These are phyloP conservation scores for Penicillium sp. DNA, from an alignment of 2,329 filamentous ascomycete genomes.

Conservation along the genomic window DNA sequence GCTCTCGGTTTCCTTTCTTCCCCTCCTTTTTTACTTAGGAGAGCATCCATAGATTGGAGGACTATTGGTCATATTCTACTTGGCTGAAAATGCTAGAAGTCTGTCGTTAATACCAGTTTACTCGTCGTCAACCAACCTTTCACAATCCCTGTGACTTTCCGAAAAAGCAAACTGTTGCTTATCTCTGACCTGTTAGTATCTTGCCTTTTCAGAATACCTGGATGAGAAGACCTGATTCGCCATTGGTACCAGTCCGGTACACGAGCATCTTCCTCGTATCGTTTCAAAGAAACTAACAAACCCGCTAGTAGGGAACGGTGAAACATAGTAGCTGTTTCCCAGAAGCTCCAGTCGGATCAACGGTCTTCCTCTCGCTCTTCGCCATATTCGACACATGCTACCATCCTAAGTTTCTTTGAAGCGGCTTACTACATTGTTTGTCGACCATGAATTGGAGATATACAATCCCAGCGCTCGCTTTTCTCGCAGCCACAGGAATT, in stretches of 20 bases:
- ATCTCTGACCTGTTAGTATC: neutral
- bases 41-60: neutral
- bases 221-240: neutral
- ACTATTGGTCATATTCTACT: neutral
- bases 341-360: neutral
- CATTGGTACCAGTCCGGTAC: neutral
- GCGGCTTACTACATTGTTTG: conserved; percentile 7
- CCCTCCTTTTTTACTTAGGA: neutral
- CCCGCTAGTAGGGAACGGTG: neutral
- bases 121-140: neutral
- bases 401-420: conserved; percentile 12
- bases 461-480: conserved; percentile 26
- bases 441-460: conserved; percentile 35
- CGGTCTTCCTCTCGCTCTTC: no score
- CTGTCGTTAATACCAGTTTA: neutral
- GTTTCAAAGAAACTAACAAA: neutral
- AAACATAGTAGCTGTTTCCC: neutral
- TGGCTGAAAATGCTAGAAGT: neutral
- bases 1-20: neutral
- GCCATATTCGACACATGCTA: conserved; percentile 21
- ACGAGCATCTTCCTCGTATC: neutral
- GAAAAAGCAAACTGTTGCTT: neutral
- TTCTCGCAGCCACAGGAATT: conserved; percentile 25
- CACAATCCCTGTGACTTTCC: neutral
- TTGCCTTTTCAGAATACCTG: neutral